Conservation (phyloP, 2,329 filamentous ascomycete species). For the Aspergillus fijiensis region DNA sequence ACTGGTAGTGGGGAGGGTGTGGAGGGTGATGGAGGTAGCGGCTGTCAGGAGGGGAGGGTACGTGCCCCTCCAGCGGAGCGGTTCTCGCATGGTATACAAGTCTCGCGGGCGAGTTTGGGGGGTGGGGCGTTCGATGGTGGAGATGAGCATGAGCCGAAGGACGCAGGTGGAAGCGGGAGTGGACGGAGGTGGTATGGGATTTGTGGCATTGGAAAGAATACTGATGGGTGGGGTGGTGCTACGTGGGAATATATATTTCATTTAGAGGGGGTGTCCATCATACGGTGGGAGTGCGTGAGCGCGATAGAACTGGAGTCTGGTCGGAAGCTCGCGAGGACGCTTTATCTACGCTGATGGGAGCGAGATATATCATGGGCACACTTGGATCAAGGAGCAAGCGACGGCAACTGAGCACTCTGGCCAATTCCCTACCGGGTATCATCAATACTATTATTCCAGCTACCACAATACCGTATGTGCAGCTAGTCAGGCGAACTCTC, state of each 20-base stretch:
- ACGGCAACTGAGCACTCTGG: no score
- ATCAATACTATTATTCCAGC: background rate
- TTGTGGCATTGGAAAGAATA: constrained; percentile 2
- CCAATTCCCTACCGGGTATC: background rate
- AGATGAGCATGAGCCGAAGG: background rate
- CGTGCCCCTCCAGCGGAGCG: background rate
- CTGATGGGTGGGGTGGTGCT: background rate
- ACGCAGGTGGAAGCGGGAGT: background rate
- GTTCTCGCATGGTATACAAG: constrained; percentile 11
- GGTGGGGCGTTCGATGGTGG: background rate
- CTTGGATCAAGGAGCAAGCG: no score
- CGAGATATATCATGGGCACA: no score
- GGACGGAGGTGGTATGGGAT: constrained; percentile 17
- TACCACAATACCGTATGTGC: background rate
- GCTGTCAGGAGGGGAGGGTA: no score
- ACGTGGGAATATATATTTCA: constrained; percentile 25
- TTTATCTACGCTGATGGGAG: background rate
- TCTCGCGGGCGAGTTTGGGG: background rate
- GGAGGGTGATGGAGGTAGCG: background rate
- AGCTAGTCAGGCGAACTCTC: background rate
- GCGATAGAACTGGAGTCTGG: background rate
- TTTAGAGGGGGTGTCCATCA: constrained; percentile 29
- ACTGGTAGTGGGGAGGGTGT: background rate
- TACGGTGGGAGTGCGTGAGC: constrained; percentile 24
- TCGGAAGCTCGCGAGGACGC: background rate